These are phyloP conservation scores for Solanum etuberosum DNA, from an alignment of 257 asterid genomes.

Conservation along the genomic window DNA sequence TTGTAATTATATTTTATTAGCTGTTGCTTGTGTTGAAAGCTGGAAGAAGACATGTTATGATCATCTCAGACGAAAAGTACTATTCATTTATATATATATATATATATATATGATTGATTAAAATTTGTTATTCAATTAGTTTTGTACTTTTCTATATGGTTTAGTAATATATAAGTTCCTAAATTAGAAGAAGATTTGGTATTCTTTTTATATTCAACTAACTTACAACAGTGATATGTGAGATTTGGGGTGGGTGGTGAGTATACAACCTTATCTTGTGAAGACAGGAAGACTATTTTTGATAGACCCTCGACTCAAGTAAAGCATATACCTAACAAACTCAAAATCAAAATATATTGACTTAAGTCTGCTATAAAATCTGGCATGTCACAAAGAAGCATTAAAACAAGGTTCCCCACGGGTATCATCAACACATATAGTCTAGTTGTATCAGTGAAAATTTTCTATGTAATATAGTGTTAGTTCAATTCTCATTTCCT, in stretches of 20 bases:
- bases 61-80: constrained; percentile 27
- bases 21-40: constrained; percentile 53
- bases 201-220: background rate
- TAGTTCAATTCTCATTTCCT: background rate
- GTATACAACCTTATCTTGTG: background rate
- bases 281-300: accelerated
- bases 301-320: background rate
- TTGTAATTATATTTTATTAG: constrained; percentile 20
- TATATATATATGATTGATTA: background rate
- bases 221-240: background rate
- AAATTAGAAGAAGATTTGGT: background rate
- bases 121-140: background rate
- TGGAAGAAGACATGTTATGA: constrained; percentile 31
- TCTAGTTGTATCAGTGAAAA: background rate
- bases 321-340: background rate
- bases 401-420: background rate
- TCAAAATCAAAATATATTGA: too few relatives aligned
- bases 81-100: too few relatives aligned
- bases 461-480: background rate
- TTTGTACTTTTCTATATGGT: background rate
- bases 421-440: background rate
- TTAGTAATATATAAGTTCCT: background rate
- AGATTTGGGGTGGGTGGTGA: background rate
- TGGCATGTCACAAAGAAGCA: background rate
- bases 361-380: background rate